Evolutionary conservation across 2,329 filamentous ascomycete genomes (phyloP), one percentile per base, ranked within the genome.

Genomic region (Stagonosporopsis tanaceti): DNA sequence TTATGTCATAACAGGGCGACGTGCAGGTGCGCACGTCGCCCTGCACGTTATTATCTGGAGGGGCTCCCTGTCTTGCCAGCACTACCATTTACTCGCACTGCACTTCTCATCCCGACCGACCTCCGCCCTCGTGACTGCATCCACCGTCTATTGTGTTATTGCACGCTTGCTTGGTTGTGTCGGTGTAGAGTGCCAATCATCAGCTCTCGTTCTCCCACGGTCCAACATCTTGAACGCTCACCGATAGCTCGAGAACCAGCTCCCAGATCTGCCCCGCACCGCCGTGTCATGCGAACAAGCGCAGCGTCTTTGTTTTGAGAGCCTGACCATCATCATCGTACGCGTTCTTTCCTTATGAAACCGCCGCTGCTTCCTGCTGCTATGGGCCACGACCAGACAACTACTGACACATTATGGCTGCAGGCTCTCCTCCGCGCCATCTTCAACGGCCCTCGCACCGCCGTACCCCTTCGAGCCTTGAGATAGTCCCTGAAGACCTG

Each of bases 331-430:
- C 42, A 38, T 38, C 57, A 60, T 63, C 41, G 67, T 67, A 68
- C 60, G 68, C 64, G 27, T 62, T 47, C 62, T 47, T 59, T 61
- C 63, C 57, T 41, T 50, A 39, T 51, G 48, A 47, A 45, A 34
- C 51, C 15, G 35, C 28, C 28, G 34, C 35, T 25, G 28, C 27
- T 17, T 34, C 34, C 50, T 51, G 44, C 20, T 17, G 35, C 54
- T n/a, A 42, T 42, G 47, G 40, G 12, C 38, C 25, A 32, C 53
- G 5, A 35, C 5, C 20, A 60, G 57, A 51, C 64, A 50, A 28
- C 60, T 58, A 64, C 72, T 75, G 64, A 74, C 66, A 50, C 20
- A 39, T 62, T 59, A 73, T 71, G 72, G 69, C 71, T 62, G 56
- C 66, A 74, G 69, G 20, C 53, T 69, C 69, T 0, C 66, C 68